Percentiles rank a stretch among this genome's conserved stretches.
phyloP scores from a whole-genome alignment of 164 flowering plant genomes.

The Buxus sempervirens region DNA sequence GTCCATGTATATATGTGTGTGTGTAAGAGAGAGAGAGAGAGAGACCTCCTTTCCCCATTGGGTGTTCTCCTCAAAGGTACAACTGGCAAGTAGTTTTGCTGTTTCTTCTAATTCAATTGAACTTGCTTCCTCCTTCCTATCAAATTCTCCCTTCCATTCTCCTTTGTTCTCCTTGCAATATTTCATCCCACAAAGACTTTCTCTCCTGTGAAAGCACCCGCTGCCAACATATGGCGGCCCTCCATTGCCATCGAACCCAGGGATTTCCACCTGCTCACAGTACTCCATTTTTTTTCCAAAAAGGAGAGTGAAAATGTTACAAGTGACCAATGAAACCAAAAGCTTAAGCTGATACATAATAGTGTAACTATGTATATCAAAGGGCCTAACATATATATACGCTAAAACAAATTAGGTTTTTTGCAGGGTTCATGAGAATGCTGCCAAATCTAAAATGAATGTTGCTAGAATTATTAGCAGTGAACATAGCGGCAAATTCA shows the following conservation, averaged over 20 bases:
- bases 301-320: too few species aligned
- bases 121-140: conserved; percentile 9
- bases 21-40: conserved; percentile 11
- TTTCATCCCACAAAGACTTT: conserved; percentile 35
- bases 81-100: conserved; percentile 35
- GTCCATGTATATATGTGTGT: too few species aligned
- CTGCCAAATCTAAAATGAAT: too few species aligned
- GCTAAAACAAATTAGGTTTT: too few species aligned
- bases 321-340: too few species aligned
- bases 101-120: conserved; percentile 28
- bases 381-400: too few species aligned
- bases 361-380: too few species aligned
- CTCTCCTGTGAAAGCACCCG: conserved; percentile 66
- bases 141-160: conserved; percentile 7
- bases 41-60: conserved; percentile 48
- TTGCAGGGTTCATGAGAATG: too few species aligned
- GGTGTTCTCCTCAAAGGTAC: conserved; percentile 38
- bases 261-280: conserved; percentile 38
- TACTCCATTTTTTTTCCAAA: not conserved
- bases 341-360: not conserved
- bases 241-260: conserved; percentile 48
- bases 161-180: conserved; percentile 8
- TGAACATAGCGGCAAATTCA: too few species aligned
- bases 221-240: conserved; percentile 47
- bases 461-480: too few species aligned